Evolutionary conservation across 306 rosid species (phyloP).

Genomic region (Sicyos edulis): DNA sequence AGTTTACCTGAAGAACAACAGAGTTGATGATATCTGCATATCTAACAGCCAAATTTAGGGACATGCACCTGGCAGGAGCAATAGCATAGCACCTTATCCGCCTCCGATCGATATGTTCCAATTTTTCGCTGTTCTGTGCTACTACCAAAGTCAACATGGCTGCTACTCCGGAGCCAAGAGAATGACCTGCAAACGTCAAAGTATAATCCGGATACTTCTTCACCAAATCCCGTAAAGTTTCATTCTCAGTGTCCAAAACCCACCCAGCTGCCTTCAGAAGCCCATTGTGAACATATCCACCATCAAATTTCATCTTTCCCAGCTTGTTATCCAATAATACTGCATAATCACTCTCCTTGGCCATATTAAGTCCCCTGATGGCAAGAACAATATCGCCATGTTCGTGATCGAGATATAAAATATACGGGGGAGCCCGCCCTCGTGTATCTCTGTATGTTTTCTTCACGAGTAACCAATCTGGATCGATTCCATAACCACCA

Average conservation of each 20-base stretch:
- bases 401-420: constrained; percentile 69
- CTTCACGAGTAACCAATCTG: constrained; percentile 47
- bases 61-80: constrained; percentile 93
- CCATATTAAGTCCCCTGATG: constrained; percentile 77
- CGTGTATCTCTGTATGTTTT: constrained; percentile 54
- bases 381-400: constrained; percentile 79
- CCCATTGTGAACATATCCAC: constrained; percentile 96
- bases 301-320: constrained; percentile 79
- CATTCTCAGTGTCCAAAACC: constrained; percentile 64
- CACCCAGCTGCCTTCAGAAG: constrained; percentile 69
- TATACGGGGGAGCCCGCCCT: constrained; percentile 72
- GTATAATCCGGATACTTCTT: constrained; percentile 60
- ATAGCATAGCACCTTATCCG: constrained; percentile 79
- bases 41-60: constrained; percentile 82
- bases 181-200: constrained; percentile 78
- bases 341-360: constrained; percentile 80
- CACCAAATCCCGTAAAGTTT: constrained; percentile 52
- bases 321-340: constrained; percentile 72
- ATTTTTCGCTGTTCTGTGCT: constrained; percentile 50
- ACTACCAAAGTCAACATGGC: constrained; percentile 66
- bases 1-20: constrained; percentile 83
- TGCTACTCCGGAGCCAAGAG: constrained; percentile 88
- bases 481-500: constrained; percentile 77
- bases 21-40: constrained; percentile 89
- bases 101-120: constrained; percentile 68